Conservation (phyloP, 192 early-diverging fungal species). For the Thoreauomyces humboldtii region DNA sequence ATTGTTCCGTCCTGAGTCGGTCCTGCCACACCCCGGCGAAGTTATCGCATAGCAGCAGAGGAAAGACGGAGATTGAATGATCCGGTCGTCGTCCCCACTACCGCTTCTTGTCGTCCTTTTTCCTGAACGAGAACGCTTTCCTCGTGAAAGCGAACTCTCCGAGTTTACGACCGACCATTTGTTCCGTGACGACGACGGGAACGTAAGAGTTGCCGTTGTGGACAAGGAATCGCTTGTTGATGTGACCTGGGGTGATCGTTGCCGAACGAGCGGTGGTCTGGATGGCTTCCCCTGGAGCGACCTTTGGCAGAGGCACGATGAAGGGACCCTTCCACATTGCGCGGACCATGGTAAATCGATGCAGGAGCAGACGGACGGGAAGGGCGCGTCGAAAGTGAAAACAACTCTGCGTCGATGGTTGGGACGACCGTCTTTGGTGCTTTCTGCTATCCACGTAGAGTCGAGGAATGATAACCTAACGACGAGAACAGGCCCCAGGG, state of each 20-base stretch:
- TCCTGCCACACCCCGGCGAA: too few species aligned
- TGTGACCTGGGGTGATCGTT: slow-evolving; percentile 87
- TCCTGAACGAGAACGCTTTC: slow-evolving; percentile 71
- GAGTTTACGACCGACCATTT: slow-evolving; percentile 92
- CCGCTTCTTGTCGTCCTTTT: slow-evolving; percentile 37
- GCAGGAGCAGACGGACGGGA: too few species aligned
- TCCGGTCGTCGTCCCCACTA: too few species aligned
- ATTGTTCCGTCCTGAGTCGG: too few species aligned
- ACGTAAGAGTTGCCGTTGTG: slow-evolving; percentile 93
- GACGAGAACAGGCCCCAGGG: too few species aligned
- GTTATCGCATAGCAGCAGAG: too few species aligned
- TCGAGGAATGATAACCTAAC: too few species aligned
- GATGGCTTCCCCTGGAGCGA: slow-evolving; percentile 26
- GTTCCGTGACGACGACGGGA: slow-evolving; percentile 80
- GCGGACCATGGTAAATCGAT: slow-evolving; percentile 16
- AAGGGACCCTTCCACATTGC: slow-evolving; percentile 51
- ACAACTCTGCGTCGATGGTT: too few species aligned
- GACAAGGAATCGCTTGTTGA: slow-evolving; percentile 83
- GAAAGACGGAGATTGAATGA: too few species aligned
- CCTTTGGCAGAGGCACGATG: slow-evolving; percentile 37
- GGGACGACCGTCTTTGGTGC: too few species aligned
- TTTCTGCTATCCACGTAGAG: too few species aligned
- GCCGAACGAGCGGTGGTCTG: slow-evolving; percentile 75
- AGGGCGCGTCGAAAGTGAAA: too few species aligned
- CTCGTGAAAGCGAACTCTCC: slow-evolving; percentile 92